Percentiles rank a stretch among this genome's conserved stretches.
Evolutionary conservation across 371 early-diverging fungal species (phyloP).

Genomic region (Apophysomyces ossiformis): DNA sequence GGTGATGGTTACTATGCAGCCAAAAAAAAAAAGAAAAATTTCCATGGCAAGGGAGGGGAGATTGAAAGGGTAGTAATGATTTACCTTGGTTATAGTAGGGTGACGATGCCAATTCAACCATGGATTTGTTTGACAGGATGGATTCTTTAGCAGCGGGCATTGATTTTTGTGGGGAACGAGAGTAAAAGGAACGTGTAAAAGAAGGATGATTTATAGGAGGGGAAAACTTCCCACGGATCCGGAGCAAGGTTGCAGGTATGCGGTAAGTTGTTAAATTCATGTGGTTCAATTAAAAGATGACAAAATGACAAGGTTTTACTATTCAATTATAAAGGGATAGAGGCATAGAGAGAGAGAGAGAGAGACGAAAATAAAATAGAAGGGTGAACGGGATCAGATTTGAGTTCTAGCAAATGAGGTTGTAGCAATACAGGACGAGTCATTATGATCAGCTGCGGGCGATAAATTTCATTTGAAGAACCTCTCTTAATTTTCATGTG

Average conservation of each 20-base stretch:
- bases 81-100: conserved; percentile 35
- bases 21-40: background rate
- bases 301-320: background rate
- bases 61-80: background rate
- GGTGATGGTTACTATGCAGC: too few species aligned
- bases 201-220: conserved; percentile 18
- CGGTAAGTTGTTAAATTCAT: background rate
- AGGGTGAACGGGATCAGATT: too few species aligned
- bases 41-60: background rate
- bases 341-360: background rate
- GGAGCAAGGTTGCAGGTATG: background rate
- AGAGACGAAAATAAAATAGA: background rate
- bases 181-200: conserved; percentile 1
- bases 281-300: background rate
- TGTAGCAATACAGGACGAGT: conserved; percentile 6
- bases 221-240: conserved; percentile 24
- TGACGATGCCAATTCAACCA: conserved; percentile 17
- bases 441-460: conserved; percentile 8
- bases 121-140: conserved; percentile 11
- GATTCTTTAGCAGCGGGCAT: conserved; percentile 15
- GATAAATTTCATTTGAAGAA: conserved; percentile 3
- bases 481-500: conserved; percentile 2
- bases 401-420: conserved; percentile 5
- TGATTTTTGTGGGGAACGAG: background rate
- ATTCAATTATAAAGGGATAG: background rate